phyloP scores from a whole-genome alignment of 1,284 basidiomycete species.

The Phellopilus nigrolimitatus region DNA sequence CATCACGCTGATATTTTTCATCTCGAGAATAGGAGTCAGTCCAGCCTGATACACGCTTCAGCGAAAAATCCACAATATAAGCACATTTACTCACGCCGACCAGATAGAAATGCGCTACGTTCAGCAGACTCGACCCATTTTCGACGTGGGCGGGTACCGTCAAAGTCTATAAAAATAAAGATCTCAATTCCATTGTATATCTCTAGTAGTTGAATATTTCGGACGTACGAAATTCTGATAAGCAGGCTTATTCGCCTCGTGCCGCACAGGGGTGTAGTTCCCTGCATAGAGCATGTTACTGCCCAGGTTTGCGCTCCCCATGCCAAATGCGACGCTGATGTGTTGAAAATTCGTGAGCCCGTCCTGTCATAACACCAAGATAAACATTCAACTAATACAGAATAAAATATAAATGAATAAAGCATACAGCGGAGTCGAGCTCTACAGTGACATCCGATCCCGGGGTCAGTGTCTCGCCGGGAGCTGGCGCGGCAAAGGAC shows the following conservation, averaged over 20 bases:
- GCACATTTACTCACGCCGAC: conserved; percentile 11
- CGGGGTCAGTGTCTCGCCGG: conserved; percentile 8
- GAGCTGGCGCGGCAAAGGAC: conserved; percentile 11
- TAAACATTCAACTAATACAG: no score
- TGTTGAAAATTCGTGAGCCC: conserved; percentile 16
- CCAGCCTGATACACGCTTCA: conserved; percentile 14
- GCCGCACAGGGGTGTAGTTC: conserved; percentile 8
- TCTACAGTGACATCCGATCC: conserved; percentile 7
- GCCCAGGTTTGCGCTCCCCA: not conserved
- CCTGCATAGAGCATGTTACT: conserved; percentile 15
- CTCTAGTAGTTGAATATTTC: not conserved
- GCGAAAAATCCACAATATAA: not conserved
- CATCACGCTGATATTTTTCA: conserved; percentile 17
- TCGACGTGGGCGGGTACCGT: conserved; percentile 11
- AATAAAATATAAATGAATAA: not conserved
- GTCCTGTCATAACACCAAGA: not conserved
- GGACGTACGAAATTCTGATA: conserved; percentile 20
- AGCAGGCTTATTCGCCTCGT: conserved; percentile 11
- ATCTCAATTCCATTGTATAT: not conserved
- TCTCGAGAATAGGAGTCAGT: conserved; percentile 17
- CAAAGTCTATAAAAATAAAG: conserved; percentile 7
- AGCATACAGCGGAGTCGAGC: conserved; percentile 9
- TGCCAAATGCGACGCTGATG: conserved; percentile 15
- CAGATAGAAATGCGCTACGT: conserved; percentile 21
- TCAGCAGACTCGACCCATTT: conserved; percentile 10